Conservation (phyloP, 805 yeast species). For the Saturnispora halmiae region DNA sequence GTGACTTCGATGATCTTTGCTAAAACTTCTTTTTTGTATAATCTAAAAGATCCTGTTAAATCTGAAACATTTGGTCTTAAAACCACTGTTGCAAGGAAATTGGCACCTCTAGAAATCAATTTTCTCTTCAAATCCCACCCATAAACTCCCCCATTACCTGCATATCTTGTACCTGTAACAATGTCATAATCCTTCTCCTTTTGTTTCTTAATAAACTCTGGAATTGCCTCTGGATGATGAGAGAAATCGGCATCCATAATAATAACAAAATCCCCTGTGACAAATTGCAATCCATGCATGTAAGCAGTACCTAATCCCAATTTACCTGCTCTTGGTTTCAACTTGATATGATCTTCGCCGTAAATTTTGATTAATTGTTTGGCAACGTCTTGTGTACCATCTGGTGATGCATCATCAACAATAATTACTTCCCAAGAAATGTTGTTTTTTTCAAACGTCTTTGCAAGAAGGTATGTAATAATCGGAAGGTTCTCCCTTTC, state of each 20-base stretch:
- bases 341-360: constrained; percentile 51
- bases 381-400: constrained; percentile 71
- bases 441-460: constrained; percentile 48
- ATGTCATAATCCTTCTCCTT: constrained; percentile 42
- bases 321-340: constrained; percentile 68
- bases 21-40: constrained; percentile 62
- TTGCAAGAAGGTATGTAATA: constrained; percentile 57
- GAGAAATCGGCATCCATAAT: constrained; percentile 83
- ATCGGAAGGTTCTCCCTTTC: constrained; percentile 64
- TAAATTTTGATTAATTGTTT: constrained; percentile 47
- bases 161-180: constrained; percentile 53
- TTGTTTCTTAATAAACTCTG: constrained; percentile 62
- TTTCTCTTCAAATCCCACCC: constrained; percentile 81
- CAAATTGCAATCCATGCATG: constrained; percentile 65
- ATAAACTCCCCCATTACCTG: constrained; percentile 74
- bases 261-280: constrained; percentile 64
- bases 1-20: constrained; percentile 59
- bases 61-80: constrained; percentile 67
- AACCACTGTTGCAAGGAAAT: constrained; percentile 62
- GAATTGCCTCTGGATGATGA: constrained; percentile 75
- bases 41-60: constrained; percentile 68
- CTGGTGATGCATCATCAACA: constrained; percentile 75
- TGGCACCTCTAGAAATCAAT: constrained; percentile 71
- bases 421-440: constrained; percentile 69
- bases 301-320: constrained; percentile 76